Evolutionary conservation across 495 filamentous ascomycete species (phyloP).

Genomic region (Aspergillus panamensis): DNA sequence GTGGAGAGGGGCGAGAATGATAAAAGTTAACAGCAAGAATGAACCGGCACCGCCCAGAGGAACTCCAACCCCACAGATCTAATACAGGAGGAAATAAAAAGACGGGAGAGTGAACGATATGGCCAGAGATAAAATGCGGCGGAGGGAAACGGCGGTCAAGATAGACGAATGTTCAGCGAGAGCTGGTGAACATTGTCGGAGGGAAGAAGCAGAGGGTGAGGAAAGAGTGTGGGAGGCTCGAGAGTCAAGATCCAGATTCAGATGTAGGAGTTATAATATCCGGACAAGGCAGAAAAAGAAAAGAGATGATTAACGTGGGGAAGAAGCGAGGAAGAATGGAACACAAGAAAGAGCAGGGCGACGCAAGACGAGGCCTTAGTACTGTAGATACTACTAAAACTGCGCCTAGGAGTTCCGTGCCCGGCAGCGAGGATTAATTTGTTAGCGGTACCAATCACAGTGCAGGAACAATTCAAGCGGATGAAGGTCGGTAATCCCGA

Average conservation of each 20-base stretch:
- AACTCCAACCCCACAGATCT: not conserved
- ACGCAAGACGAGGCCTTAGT: too few relatives aligned
- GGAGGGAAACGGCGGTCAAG: not conserved
- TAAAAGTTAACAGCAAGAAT: not conserved
- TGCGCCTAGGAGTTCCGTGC: too few relatives aligned
- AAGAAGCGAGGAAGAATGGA: constrained; percentile 2
- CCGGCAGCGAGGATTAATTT: too few relatives aligned
- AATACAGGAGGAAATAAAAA: not conserved
- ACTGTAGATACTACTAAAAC: too few relatives aligned
- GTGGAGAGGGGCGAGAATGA: not conserved
- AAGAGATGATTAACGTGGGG: not conserved
- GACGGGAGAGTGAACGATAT: not conserved
- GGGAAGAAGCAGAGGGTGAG: not conserved
- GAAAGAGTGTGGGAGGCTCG: not conserved
- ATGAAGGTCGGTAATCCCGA: not conserved
- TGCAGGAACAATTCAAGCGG: too few relatives aligned
- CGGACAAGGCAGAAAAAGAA: not conserved
- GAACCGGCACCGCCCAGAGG: not conserved
- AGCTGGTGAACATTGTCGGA: constrained; percentile 7
- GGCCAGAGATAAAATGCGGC: not conserved
- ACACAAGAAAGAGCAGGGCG: constrained; percentile 4
- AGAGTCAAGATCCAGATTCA: not conserved
- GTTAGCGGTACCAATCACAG: too few relatives aligned
- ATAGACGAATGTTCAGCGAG: constrained; percentile 2
- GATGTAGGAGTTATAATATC: too few relatives aligned